These are phyloP conservation scores for Phytopythium delawarense DNA, from an alignment of 352 stramenopile genomes.

Conservation along the genomic window DNA sequence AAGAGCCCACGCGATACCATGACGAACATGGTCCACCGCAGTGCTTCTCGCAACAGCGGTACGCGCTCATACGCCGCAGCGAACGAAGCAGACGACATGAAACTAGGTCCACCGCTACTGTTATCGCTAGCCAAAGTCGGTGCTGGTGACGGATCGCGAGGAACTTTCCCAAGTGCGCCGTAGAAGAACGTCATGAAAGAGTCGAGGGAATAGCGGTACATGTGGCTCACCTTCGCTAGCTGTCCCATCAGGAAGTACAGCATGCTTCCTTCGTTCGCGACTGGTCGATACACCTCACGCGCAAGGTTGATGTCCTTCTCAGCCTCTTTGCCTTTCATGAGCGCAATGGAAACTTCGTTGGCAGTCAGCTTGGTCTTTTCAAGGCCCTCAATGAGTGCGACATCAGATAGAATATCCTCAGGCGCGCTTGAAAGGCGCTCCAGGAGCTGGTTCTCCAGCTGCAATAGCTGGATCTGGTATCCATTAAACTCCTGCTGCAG, in stretches of 20 bases:
- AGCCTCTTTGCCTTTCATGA: constrained; percentile 82
- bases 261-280: constrained; percentile 87
- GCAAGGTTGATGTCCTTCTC: constrained; percentile 91
- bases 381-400: constrained; percentile 89
- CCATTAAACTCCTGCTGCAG: constrained; percentile 89
- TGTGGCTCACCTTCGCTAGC: constrained; percentile 88
- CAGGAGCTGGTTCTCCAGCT: constrained; percentile 88
- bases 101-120: background rate
- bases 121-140: background rate
- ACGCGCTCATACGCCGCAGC: constrained; percentile 51
- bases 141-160: constrained; percentile 5
- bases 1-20: constrained; percentile 91
- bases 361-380: constrained; percentile 90
- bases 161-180: constrained; percentile 68
- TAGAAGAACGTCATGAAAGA: constrained; percentile 89
- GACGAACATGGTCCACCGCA: constrained; percentile 86
- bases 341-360: constrained; percentile 78
- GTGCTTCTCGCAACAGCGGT: constrained; percentile 53
- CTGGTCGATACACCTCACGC: constrained; percentile 87
- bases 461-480: constrained; percentile 90
- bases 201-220: constrained; percentile 94
- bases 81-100: constrained; percentile 27
- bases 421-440: constrained; percentile 90
- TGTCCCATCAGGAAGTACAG: constrained; percentile 92
- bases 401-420: constrained; percentile 89